Conservation (phyloP, 768 basidiomycete species). For the Gloeostereum incarnatum region DNA sequence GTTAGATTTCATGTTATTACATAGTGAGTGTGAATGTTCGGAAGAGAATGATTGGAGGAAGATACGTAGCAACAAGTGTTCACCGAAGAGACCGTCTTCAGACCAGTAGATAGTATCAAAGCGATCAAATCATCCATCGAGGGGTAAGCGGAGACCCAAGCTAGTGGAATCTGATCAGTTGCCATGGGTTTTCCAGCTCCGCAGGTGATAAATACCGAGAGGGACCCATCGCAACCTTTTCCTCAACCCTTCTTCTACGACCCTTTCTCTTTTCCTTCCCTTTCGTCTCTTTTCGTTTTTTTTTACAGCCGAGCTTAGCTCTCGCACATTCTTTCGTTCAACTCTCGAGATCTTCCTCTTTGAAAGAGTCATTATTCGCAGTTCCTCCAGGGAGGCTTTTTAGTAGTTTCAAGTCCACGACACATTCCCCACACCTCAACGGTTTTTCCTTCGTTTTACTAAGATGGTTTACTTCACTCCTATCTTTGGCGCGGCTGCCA, state of each 20-base stretch:
- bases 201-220: slow-evolving; percentile 13
- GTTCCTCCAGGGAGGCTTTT: slow-evolving; percentile 55
- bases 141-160: no score
- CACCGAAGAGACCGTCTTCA: no score
- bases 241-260: slow-evolving; percentile 18
- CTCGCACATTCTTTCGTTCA: slow-evolving; percentile 39
- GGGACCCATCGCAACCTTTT: slow-evolving; percentile 11
- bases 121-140: no score
- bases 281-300: slow-evolving; percentile 17
- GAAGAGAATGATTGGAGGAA: no score
- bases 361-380: slow-evolving; percentile 51
- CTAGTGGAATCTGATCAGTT: no score
- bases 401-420: slow-evolving; percentile 31
- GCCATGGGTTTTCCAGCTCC: slow-evolving; percentile 10
- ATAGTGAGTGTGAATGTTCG: no score
- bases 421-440: slow-evolving; percentile 32
- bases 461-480: slow-evolving; percentile 57
- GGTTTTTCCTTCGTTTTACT: slow-evolving; percentile 27
- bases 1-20: no score
- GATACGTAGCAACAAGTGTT: no score
- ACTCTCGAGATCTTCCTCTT: slow-evolving; percentile 56
- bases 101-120: no score
- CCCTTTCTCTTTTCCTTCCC: slow-evolving; percentile 21
- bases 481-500: slow-evolving; percentile 42
- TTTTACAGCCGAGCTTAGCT: slow-evolving; percentile 10